Percentiles rank a stretch among this genome's conserved stretches.
Evolutionary conservation across 2,329 filamentous ascomycete genomes (phyloP).

Genomic region (Pseudogymnoascus sp.): DNA sequence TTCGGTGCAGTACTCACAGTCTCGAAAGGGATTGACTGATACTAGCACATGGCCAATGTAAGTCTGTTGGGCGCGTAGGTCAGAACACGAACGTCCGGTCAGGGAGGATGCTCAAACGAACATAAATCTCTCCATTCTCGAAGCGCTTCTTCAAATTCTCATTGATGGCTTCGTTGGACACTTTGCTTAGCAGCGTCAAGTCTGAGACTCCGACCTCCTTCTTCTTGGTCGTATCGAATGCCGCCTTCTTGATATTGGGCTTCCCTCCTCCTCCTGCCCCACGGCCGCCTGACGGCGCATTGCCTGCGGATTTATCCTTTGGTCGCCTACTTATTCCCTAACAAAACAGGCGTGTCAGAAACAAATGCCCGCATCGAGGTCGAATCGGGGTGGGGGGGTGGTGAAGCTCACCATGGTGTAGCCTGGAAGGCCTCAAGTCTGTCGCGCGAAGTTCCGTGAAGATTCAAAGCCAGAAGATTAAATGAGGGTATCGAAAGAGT

Average conservation of each 20-base stretch:
- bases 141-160: constrained; percentile 98
- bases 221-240: constrained; percentile 94
- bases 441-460: constrained; percentile 5
- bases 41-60: constrained; percentile 99
- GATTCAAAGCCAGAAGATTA: constrained; percentile 2
- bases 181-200: constrained; percentile 94
- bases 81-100: neutral
- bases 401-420: neutral
- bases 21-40: constrained; percentile 95
- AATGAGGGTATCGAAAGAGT: constrained; percentile 7
- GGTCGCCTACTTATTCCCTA: constrained; percentile 29
- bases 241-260: constrained; percentile 83
- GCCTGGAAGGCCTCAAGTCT: constrained; percentile 4
- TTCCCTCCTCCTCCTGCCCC: constrained; percentile 21
- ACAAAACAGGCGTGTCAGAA: neutral
- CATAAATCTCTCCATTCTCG: constrained; percentile 93
- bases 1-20: constrained; percentile 44
- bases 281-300: constrained; percentile 21
- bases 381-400: neutral
- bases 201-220: constrained; percentile 98
- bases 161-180: constrained; percentile 98
- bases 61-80: constrained; percentile 44
- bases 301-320: constrained; percentile 25
- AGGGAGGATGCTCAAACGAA: constrained; percentile 32
- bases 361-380: neutral